These are phyloP conservation scores for Perilla frutescens DNA, from an alignment of 257 asterid genomes.

Conservation along the genomic window DNA sequence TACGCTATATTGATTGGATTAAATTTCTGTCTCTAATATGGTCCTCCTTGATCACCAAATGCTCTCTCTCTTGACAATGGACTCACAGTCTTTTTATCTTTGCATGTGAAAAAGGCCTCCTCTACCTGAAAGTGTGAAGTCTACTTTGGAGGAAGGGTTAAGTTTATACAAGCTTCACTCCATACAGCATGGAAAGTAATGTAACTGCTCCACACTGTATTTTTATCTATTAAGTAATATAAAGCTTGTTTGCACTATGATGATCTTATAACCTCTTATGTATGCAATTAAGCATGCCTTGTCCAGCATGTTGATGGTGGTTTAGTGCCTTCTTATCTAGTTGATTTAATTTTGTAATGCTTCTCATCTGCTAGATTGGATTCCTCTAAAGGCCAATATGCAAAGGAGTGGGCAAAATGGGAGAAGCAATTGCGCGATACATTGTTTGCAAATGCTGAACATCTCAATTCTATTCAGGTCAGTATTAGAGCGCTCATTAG, in stretches of 20 bases:
- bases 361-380: slow-evolving; percentile 62
- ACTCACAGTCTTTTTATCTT: slow-evolving; percentile 38
- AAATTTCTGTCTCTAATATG: background rate
- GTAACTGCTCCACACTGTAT: slow-evolving; percentile 19
- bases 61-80: background rate
- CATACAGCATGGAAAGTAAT: slow-evolving; percentile 71
- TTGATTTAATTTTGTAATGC: slow-evolving; percentile 18
- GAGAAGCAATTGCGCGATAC: slow-evolving; percentile 76
- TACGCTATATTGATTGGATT: slow-evolving; percentile 4
- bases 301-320: slow-evolving; percentile 19
- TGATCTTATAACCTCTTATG: background rate
- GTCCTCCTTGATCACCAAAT: slow-evolving; percentile 1
- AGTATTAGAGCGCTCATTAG: slow-evolving; percentile 22
- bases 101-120: slow-evolving; percentile 67
- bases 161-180: slow-evolving; percentile 74
- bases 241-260: slow-evolving; percentile 1
- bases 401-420: slow-evolving; percentile 84
- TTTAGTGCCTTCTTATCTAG: background rate
- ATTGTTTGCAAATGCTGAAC: slow-evolving; percentile 62
- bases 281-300: slow-evolving; percentile 16
- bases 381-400: slow-evolving; percentile 80
- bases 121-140: slow-evolving; percentile 69
- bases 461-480: slow-evolving; percentile 90
- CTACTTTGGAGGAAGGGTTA: slow-evolving; percentile 85
- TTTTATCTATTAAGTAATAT: slow-evolving; percentile 15